Evolutionary conservation across 1,284 basidiomycete genomes (phyloP).

Genomic region (Somion occarium): DNA sequence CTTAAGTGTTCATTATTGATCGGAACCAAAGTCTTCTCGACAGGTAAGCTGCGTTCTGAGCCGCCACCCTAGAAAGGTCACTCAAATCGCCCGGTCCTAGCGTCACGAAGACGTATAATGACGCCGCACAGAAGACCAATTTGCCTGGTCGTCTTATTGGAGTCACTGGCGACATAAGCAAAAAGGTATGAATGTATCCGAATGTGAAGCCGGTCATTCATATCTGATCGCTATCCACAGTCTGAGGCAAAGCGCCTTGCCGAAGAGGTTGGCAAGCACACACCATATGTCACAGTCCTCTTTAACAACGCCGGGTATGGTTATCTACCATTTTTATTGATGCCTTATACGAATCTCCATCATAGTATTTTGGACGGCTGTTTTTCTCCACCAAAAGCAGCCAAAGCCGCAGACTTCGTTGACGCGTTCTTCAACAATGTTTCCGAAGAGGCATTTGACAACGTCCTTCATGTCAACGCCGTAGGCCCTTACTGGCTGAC

Average conservation of each 20-base stretch:
- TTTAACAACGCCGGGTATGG: slow-evolving; percentile 37
- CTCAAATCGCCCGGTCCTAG: slow-evolving; percentile 3
- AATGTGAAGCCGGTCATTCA: background rate
- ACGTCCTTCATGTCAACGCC: slow-evolving; percentile 37
- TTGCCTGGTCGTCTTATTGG: slow-evolving; percentile 36
- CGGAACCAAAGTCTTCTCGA: slow-evolving; percentile 41
- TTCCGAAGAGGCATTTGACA: slow-evolving; percentile 34
- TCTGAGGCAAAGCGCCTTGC: slow-evolving; percentile 43
- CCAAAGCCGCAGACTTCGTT: slow-evolving; percentile 35
- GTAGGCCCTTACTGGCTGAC: slow-evolving; percentile 48
- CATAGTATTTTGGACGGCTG: slow-evolving; percentile 13
- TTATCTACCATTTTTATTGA: background rate
- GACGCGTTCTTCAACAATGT: slow-evolving; percentile 37
- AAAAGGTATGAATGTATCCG: slow-evolving; percentile 30
- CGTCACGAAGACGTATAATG: slow-evolving; percentile 33
- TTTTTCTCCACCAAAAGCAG: slow-evolving; percentile 32
- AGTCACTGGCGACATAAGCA: slow-evolving; percentile 40
- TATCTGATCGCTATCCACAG: slow-evolving; percentile 12
- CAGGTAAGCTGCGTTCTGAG: slow-evolving; percentile 17
- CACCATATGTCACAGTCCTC: slow-evolving; percentile 39
- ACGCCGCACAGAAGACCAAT: slow-evolving; percentile 28
- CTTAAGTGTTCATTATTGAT: slow-evolving; percentile 40
- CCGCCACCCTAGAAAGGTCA: too few relatives aligned
- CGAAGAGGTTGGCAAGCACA: slow-evolving; percentile 34
- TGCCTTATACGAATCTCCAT: background rate